Evolutionary conservation across 2,329 filamentous ascomycete genomes (phyloP).

Genomic region (Phialophora chinensis): DNA sequence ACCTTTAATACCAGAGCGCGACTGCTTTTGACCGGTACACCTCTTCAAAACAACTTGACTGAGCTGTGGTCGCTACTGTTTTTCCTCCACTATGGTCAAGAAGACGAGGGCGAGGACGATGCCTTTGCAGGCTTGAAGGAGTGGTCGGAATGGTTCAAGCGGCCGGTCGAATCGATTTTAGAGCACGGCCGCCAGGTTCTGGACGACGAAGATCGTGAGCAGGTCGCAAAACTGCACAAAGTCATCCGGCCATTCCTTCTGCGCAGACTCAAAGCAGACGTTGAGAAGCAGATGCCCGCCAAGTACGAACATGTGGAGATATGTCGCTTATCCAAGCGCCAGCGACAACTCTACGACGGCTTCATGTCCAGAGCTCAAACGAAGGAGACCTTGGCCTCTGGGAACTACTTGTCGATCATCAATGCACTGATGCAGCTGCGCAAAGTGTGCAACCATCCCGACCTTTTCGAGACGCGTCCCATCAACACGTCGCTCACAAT

Average conservation of each 20-base stretch:
- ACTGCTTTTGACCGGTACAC: conserved; percentile 88
- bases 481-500: conserved; percentile 98
- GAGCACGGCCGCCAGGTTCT: conserved; percentile 93
- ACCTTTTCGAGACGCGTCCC: conserved; percentile 92
- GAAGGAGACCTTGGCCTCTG: conserved; percentile 82
- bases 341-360: conserved; percentile 93
- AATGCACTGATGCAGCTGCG: conserved; percentile 97
- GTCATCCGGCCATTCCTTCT: conserved; percentile 91
- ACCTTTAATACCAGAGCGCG: conserved; percentile 90
- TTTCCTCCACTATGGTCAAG: conserved; percentile 89
- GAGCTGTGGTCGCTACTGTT: conserved; percentile 97
- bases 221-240: conserved; percentile 92
- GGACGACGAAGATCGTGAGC: conserved; percentile 89
- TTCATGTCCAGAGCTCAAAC: conserved; percentile 92
- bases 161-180: conserved; percentile 92
- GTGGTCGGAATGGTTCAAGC: conserved; percentile 94
- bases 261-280: conserved; percentile 89
- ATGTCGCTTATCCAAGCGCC: conserved; percentile 91
- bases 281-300: conserved; percentile 98
- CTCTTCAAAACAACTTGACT: conserved; percentile 93
- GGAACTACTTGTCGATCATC: conserved; percentile 97
- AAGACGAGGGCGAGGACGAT: conserved; percentile 74
- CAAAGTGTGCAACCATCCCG: conserved; percentile 98
- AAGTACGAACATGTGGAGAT: conserved; percentile 98
- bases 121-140: conserved; percentile 94